Evolutionary conservation across 768 basidiomycete species (phyloP), one percentile per base, ranked within the genome.

Genomic region (Cystobasidium onofrii): DNA sequence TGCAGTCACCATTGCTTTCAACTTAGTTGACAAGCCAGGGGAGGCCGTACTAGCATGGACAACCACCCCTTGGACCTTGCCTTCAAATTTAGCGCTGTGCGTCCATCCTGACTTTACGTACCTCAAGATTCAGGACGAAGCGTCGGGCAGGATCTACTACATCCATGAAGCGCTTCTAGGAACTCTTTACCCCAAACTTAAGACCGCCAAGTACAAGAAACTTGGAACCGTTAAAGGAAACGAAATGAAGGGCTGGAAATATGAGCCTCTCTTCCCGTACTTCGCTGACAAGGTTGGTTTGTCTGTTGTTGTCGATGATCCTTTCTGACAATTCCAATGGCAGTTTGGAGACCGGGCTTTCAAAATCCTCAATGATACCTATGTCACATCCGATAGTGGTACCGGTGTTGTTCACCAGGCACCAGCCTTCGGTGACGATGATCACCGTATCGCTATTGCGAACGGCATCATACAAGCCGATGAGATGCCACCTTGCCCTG

Each of bases 341-440:
- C 74, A 97, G 94, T 98, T 86, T 80, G 89, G 90, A 80, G 92
- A 93, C 80, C 87, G 86, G 77, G 95, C 92, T 0, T 98, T 95
- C 84, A 83, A 89, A 71, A 92, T 99, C 18, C 81, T 99, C 17
- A 85, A 86, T 25, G 96, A 99, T 79, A 88, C 88, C 0, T 99
- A 99, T 80, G 95, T 99, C 61, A 95, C 92, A 1, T 90, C 89
- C 77, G 86, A 87, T 18, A 90, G 92, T 74, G 96, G 96, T 79
- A 99, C 96, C 33, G 96, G 96, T 78, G 94, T 98, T 78, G 96
- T 99, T 34, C 96, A 99, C 81, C 96, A 99, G 83, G 92, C 96
- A 1, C 96, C 96, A 1, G 94, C 90, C 0, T 98, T 96, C 79
- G 96, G 96, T 84, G 95, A 98, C 81, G 96, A 99, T 78, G 96